Base-by-base conservation (phyloP, 441 rosid genomes). In the Adansonia rubrostipa region DNA sequence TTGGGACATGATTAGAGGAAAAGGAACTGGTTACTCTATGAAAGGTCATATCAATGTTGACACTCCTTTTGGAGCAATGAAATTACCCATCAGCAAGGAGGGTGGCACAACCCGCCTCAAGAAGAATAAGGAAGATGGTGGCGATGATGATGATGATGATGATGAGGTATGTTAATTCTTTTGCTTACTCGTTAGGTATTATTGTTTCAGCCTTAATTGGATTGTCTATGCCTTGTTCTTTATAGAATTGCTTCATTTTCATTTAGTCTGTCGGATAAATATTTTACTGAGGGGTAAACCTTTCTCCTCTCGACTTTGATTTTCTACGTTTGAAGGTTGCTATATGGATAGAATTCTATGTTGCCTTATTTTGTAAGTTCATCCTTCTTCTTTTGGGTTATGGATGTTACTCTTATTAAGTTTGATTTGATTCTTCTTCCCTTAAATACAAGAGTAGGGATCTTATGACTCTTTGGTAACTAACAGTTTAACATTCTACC, bases 1-100 rank as follows among this genome's bases (percentile, higher is more conserved):
- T 17, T 96, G 99, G 99, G 99, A 96, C 85, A 90, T 96, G 97
- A 94, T 96, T 22, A 89, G 96, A 74, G 99, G 99, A 64, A 96
- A 79, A 84, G 98, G 98, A 51, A 94, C 97, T 10, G 95, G 97
- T 20, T 94, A 96, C 85, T 81, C 87, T 48, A 89, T 96, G 81
- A 94, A 92, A 88, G 99, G 98, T 61, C 61, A 92, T 77, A 85
- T 96, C n/a, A 80, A 92, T 78, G 99, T 86, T 68, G 93, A 88
- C 82, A 96, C 99, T 11, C 99, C 98, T 45, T 96, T 91, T 83
- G 97, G 99, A 69, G 88, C 85, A 13, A 96, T 96, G 97, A 96
- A 92, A 90, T 81, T 96, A 79, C 98, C 99, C 50, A 92, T 96
- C 69, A 87, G 81, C 88, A 96, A 89, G 84, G 99, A 96, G 85